Evolutionary conservation across 2,329 filamentous ascomycete species (phyloP).

Genomic region (Cercospora sojina): DNA sequence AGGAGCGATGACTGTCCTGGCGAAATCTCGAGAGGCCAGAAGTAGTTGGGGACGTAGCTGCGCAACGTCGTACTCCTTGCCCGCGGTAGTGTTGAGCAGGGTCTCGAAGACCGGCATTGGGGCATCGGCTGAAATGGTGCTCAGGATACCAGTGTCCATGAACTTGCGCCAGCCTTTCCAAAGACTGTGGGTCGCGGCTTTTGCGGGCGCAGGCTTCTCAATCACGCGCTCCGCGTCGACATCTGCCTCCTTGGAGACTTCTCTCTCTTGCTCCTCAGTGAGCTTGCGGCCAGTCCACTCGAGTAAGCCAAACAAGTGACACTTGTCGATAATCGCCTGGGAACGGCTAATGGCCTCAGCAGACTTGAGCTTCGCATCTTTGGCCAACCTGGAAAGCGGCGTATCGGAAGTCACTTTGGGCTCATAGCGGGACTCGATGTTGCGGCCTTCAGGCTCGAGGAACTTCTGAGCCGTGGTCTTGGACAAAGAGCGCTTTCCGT

Average conservation of each 20-base stretch:
- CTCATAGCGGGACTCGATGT: slow-evolving; percentile 53
- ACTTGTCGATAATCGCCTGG: slow-evolving; percentile 36
- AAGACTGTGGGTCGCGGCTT: slow-evolving; percentile 41
- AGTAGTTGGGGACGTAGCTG: background rate
- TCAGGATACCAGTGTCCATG: slow-evolving; percentile 22
- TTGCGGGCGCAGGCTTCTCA: slow-evolving; percentile 47
- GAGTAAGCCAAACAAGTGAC: slow-evolving; percentile 25
- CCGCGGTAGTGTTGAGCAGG: slow-evolving; percentile 14
- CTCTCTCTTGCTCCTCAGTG: slow-evolving; percentile 67
- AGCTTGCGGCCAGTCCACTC: slow-evolving; percentile 40
- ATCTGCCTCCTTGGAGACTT: slow-evolving; percentile 52
- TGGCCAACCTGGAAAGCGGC: slow-evolving; percentile 51
- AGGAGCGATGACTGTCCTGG: slow-evolving; percentile 1
- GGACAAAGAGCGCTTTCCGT: slow-evolving; percentile 47
- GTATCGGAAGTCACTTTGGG: slow-evolving; percentile 1
- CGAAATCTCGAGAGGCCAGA: slow-evolving; percentile 16
- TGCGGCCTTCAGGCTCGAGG: slow-evolving; percentile 67
- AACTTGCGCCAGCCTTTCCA: background rate
- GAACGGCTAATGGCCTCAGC: slow-evolving; percentile 14
- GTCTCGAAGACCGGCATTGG: slow-evolving; percentile 15
- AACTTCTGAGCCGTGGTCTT: slow-evolving; percentile 39
- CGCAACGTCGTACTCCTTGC: slow-evolving; percentile 10
- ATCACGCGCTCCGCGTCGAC: slow-evolving; percentile 58
- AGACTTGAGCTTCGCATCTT: slow-evolving; percentile 32
- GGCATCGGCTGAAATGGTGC: slow-evolving; percentile 17